phyloP scores from a whole-genome alignment of 768 basidiomycete species.

The Mycena chlorophos region DNA sequence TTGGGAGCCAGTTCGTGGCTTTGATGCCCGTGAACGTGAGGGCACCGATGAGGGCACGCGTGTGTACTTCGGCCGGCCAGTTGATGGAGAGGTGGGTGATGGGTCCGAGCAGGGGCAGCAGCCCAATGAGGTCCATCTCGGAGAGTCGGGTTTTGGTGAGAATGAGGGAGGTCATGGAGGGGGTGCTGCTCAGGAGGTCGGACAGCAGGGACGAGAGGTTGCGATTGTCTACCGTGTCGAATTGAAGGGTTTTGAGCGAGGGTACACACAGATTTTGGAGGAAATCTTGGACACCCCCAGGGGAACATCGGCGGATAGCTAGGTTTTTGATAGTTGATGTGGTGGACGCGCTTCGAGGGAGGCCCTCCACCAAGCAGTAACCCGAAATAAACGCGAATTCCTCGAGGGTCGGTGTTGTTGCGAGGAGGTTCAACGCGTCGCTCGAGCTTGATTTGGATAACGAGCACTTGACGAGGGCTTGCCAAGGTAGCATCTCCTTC shows the following conservation, averaged over 20 bases:
- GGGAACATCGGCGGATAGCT: conserved; percentile 4
- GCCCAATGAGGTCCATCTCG: conserved; percentile 10
- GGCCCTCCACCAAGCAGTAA: background rate
- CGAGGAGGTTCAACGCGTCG: conserved; percentile 6
- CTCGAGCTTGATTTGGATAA: background rate
- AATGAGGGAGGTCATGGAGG: conserved; percentile 7
- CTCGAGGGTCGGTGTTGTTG: background rate
- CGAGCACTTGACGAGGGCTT: conserved; percentile 6
- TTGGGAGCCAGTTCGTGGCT: background rate
- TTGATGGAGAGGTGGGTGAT: conserved; percentile 9
- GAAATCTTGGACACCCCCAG: background rate
- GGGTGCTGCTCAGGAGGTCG: conserved; percentile 1
- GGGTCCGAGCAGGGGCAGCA: conserved; percentile 3
- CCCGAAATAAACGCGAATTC: background rate
- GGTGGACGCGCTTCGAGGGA: background rate
- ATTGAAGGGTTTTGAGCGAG: background rate
- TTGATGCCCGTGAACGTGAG: conserved; percentile 4
- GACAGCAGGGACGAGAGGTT: background rate
- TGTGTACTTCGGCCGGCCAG: conserved; percentile 17
- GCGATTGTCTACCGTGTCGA: conserved; percentile 1
- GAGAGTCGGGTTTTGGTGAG: conserved; percentile 5
- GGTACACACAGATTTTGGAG: background rate
- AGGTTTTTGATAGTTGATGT: conserved; percentile 1
- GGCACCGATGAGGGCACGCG: conserved; percentile 7
- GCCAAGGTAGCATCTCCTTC: conserved; percentile 10